phyloP scores from a whole-genome alignment of 306 rosid genomes.

The Crataegus laevigata region DNA sequence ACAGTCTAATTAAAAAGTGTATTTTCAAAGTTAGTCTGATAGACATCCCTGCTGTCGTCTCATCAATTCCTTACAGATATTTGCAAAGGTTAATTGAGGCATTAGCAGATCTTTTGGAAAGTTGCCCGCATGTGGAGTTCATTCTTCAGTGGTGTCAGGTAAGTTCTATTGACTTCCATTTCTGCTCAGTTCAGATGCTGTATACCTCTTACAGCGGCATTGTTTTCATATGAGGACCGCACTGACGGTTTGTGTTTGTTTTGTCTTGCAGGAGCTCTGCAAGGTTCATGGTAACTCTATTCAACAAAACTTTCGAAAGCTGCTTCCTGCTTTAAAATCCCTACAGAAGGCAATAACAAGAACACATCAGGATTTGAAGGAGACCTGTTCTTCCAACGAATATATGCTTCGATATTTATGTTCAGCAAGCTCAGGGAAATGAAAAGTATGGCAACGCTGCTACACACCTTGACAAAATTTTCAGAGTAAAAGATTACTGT shows the following conservation, averaged over 20 bases:
- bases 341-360: conserved; percentile 70
- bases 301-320: conserved; percentile 59
- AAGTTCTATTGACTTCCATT: not conserved
- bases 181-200: not conserved
- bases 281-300: conserved; percentile 69
- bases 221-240: conserved; percentile 2
- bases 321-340: conserved; percentile 79
- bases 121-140: conserved; percentile 84
- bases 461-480: not conserved
- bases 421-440: conserved; percentile 40
- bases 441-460: not conserved
- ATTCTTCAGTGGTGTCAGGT: conserved; percentile 88
- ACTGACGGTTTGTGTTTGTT: conserved; percentile 10
- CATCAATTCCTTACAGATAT: conserved; percentile 61
- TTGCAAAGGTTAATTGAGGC: conserved; percentile 77
- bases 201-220: not conserved
- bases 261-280: conserved; percentile 67
- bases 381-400: conserved; percentile 85
- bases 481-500: not conserved
- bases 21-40: conserved; percentile 56
- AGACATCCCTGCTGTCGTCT: conserved; percentile 55
- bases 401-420: conserved; percentile 70
- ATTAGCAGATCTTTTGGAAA: conserved; percentile 76
- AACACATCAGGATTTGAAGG: conserved; percentile 80
- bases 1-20: conserved; percentile 58